These are phyloP conservation scores for Fusarium sp. DNA, from an alignment of 2,329 filamentous ascomycete species.

Conservation along the genomic window DNA sequence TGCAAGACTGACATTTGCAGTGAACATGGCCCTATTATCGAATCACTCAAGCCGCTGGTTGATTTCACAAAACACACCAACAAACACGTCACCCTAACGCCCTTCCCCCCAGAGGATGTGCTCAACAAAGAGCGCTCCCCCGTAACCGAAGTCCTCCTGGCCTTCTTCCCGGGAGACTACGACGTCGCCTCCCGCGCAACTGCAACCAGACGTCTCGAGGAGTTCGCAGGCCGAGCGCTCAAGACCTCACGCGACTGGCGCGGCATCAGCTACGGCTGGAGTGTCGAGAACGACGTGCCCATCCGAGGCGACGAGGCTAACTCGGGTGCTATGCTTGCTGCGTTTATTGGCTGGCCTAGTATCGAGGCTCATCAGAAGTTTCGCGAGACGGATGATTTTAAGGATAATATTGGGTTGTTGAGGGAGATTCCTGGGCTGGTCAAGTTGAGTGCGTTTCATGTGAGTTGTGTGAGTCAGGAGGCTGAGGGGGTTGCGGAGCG, in stretches of 20 bases:
- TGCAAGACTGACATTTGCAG: slow-evolving; percentile 4
- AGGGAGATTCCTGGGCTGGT: slow-evolving; percentile 41
- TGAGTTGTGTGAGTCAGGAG: slow-evolving; percentile 39
- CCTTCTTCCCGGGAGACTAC: slow-evolving; percentile 44
- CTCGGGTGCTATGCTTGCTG: slow-evolving; percentile 44
- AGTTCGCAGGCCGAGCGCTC: slow-evolving; percentile 36
- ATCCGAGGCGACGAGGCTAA: slow-evolving; percentile 48
- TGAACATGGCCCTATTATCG: slow-evolving; percentile 29
- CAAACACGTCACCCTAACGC: slow-evolving; percentile 44
- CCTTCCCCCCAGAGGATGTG: slow-evolving; percentile 42
- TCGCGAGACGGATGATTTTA: slow-evolving; percentile 53
- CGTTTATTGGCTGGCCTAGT: slow-evolving; percentile 56
- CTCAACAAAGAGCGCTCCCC: slow-evolving; percentile 40
- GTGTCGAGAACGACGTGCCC: slow-evolving; percentile 51
- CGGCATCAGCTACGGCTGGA: slow-evolving; percentile 51
- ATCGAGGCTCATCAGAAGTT: slow-evolving; percentile 56
- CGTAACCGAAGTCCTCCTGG: slow-evolving; percentile 40
- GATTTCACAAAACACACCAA: slow-evolving; percentile 35
- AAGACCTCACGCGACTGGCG: slow-evolving; percentile 42
- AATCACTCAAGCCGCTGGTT: slow-evolving; percentile 36
- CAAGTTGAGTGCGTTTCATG: slow-evolving; percentile 43
- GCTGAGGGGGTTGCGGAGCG: slow-evolving; percentile 19
- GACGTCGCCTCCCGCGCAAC: slow-evolving; percentile 35
- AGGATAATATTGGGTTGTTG: slow-evolving; percentile 50
- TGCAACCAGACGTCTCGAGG: slow-evolving; percentile 32